Evolutionary conservation across 1,284 basidiomycete genomes (phyloP).

Genomic region (Coniferiporia sulphurascens): DNA sequence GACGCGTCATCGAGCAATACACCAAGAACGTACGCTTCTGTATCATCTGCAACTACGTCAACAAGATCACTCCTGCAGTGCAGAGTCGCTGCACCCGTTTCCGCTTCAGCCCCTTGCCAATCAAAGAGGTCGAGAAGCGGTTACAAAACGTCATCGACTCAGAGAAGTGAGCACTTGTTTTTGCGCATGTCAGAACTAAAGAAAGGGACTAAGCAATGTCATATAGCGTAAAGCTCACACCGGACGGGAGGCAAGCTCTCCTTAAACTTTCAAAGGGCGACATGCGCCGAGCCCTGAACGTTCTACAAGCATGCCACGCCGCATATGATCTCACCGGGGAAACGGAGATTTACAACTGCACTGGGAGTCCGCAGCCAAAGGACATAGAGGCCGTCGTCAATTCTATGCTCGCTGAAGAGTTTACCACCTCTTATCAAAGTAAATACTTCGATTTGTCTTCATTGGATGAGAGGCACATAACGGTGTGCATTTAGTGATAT

Average conservation of each 20-base stretch:
- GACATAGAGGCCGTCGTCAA: conserved; percentile 93
- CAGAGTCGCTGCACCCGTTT: conserved; percentile 98
- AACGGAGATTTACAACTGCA: conserved; percentile 93
- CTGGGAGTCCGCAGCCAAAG: conserved; percentile 90
- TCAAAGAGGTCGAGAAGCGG: conserved; percentile 80
- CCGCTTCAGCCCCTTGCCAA: conserved; percentile 93
- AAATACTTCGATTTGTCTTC: conserved; percentile 27
- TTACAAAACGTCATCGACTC: conserved; percentile 77
- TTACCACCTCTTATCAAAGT: conserved; percentile 90
- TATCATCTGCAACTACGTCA: conserved; percentile 99
- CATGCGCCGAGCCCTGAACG: conserved; percentile 95
- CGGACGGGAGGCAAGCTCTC: conserved; percentile 85
- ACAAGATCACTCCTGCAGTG: conserved; percentile 98
- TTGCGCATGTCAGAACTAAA: not conserved
- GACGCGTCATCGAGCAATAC: conserved; percentile 97
- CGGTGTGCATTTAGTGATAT: conserved; percentile 62
- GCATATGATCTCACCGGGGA: conserved; percentile 90
- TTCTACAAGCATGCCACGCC: conserved; percentile 96
- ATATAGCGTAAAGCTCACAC: conserved; percentile 77
- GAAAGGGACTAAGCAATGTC: not conserved
- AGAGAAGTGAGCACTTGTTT: conserved; percentile 62
- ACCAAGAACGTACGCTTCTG: conserved; percentile 99
- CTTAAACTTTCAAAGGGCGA: conserved; percentile 93
- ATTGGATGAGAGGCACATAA: not conserved
- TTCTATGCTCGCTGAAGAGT: conserved; percentile 96